Evolutionary conservation across 2,329 filamentous ascomycete species (phyloP).

Genomic region (Fusarium napiforme): DNA sequence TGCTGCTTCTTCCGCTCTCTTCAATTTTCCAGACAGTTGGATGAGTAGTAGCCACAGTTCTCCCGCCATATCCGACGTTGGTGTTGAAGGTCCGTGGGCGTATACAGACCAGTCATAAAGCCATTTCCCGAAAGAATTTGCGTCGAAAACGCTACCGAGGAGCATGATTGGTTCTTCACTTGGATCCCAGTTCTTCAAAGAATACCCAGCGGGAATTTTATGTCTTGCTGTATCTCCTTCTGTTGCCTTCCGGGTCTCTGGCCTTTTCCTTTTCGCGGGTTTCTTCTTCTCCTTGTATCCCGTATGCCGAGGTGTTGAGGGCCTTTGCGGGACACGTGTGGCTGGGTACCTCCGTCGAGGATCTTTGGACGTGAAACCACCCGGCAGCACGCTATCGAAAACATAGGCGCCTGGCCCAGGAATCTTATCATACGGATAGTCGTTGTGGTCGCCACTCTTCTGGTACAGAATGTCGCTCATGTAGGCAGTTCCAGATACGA

Average conservation of each 20-base stretch:
- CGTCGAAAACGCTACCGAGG: not conserved
- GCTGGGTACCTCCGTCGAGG: fast-evolving
- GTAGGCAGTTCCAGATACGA: not conserved
- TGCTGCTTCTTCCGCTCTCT: fast-evolving
- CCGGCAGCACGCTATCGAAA: fast-evolving
- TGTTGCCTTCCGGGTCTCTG: not conserved
- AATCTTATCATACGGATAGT: fast-evolving
- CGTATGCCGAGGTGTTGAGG: fast-evolving
- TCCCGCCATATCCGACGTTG: not conserved
- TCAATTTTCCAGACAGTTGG: fast-evolving
- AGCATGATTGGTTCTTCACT: not conserved
- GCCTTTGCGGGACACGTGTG: fast-evolving
- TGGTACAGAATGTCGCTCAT: not conserved
- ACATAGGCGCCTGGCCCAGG: not conserved
- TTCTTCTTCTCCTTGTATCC: fast-evolving
- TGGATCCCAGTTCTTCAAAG: not conserved
- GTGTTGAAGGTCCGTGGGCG: not conserved
- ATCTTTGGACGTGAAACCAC: fast-evolving
- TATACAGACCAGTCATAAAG: not conserved
- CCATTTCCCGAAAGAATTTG: not conserved
- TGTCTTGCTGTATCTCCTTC: fast-evolving
- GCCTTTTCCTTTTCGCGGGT: fast-evolving
- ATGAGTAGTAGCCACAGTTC: fast-evolving
- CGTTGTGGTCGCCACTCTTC: fast-evolving
- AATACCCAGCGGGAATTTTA: not conserved